phyloP scores from a whole-genome alignment of 805 yeast species.

The Candida andamanensis region DNA sequence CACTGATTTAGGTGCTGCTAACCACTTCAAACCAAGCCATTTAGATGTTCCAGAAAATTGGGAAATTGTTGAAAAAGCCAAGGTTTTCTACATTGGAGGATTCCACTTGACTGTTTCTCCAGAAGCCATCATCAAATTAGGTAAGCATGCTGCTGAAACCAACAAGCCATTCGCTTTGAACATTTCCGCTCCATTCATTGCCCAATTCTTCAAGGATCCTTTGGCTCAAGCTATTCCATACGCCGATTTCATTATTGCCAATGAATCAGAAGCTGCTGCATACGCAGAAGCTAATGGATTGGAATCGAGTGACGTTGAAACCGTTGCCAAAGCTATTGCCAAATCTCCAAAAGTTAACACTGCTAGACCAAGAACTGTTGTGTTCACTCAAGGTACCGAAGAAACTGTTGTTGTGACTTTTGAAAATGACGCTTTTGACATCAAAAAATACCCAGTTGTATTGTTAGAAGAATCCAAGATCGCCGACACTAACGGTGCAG shows the following conservation, averaged over 20 bases:
- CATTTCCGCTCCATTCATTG: slow-evolving; percentile 94
- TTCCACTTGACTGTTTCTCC: slow-evolving; percentile 98
- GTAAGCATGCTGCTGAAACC: slow-evolving; percentile 83
- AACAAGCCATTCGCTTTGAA: slow-evolving; percentile 78
- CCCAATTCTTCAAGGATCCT: slow-evolving; percentile 91
- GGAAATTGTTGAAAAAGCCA: slow-evolving; percentile 75
- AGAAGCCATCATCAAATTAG: slow-evolving; percentile 83
- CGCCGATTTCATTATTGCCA: slow-evolving; percentile 88
- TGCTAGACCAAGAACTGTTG: slow-evolving; percentile 71
- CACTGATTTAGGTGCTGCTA: slow-evolving; percentile 97
- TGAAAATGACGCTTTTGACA: slow-evolving; percentile 44
- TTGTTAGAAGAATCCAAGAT: slow-evolving; percentile 63
- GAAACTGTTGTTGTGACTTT: slow-evolving; percentile 77
- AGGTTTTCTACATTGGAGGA: slow-evolving; percentile 93
- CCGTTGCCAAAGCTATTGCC: slow-evolving; percentile 81
- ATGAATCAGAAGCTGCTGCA: slow-evolving; percentile 95
- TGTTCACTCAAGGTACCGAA: slow-evolving; percentile 93
- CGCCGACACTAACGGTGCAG: slow-evolving; percentile 97
- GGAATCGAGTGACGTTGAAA: slow-evolving; percentile 53
- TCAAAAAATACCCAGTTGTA: slow-evolving; percentile 61
- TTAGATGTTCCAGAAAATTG: slow-evolving; percentile 87
- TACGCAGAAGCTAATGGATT: slow-evolving; percentile 83
- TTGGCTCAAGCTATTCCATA: slow-evolving; percentile 75
- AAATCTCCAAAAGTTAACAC: slow-evolving; percentile 68
- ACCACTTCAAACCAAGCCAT: slow-evolving; percentile 88